phyloP scores from a whole-genome alignment of 192 early-diverging fungal genomes.

The Neocallimastix lanati region DNA sequence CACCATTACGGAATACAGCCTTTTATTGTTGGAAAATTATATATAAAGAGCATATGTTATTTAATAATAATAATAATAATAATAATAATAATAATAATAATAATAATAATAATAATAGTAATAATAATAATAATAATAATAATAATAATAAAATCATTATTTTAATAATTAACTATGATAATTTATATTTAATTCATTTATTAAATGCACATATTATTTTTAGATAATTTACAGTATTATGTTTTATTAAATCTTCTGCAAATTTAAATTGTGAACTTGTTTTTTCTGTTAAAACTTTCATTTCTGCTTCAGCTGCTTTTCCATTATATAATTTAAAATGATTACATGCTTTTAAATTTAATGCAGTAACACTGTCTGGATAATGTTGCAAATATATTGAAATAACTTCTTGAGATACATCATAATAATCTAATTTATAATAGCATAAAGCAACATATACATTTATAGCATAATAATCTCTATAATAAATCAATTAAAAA shows the following conservation, averaged over 20 bases:
- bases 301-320: constrained; percentile 35
- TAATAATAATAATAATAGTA: constrained; percentile 2
- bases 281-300: constrained; percentile 26
- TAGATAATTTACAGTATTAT: constrained; percentile 20
- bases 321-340: constrained; percentile 44
- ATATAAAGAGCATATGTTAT: too few relatives aligned
- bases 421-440: constrained; percentile 48
- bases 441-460: constrained; percentile 47
- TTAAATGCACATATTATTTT: too few relatives aligned
- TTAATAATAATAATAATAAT: too few relatives aligned
- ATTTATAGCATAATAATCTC: constrained; percentile 35
- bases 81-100: not conserved
- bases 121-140: constrained; percentile 4
- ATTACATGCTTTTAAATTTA: constrained; percentile 41
- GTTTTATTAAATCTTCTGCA: constrained; percentile 33
- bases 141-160: too few relatives aligned
- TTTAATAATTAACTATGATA: too few relatives aligned
- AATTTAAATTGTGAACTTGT: constrained; percentile 17
- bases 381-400: constrained; percentile 32
- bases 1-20: constrained; percentile 35
- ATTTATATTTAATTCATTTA: too few relatives aligned
- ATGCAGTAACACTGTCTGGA: constrained; percentile 35
- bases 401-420: constrained; percentile 42
- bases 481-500: not conserved
- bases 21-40: too few relatives aligned